Conservation (phyloP, 345 rosid genomes). For the Acer campestre region DNA sequence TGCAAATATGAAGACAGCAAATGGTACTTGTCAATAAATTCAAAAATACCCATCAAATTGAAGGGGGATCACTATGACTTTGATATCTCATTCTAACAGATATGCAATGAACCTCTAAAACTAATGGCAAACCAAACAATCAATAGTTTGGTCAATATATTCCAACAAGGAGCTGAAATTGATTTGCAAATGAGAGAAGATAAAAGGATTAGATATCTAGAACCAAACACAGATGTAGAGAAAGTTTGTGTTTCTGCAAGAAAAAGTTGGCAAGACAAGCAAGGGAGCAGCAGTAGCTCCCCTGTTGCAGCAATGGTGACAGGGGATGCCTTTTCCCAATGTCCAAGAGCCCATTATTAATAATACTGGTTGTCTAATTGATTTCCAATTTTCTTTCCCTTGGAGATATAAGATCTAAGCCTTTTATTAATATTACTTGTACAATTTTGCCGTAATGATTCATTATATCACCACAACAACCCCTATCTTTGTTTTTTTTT, state of each 20-base stretch:
- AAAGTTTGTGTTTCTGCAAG: neutral
- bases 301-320: neutral
- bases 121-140: neutral
- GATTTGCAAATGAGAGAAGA: neutral
- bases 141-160: neutral
- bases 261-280: neutral
- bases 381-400: too few relatives aligned
- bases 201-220: neutral
- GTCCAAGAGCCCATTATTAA: neutral
- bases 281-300: neutral
- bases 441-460: neutral
- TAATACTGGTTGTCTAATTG: too few relatives aligned
- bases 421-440: neutral
- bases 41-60: too few relatives aligned
- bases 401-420: too few relatives aligned
- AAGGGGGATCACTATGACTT: too few relatives aligned
- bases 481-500: neutral
- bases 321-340: neutral
- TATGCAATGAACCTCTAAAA: neutral
- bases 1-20: too few relatives aligned
- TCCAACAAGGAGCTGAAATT: neutral
- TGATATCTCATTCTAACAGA: too few relatives aligned
- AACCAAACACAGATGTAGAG: neutral
- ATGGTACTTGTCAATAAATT: too few relatives aligned
- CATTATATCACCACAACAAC: neutral